Percentiles rank a stretch among this genome's conserved stretches.
phyloP scores from a whole-genome alignment of 768 basidiomycete genomes.

The Suillus brevipes region DNA sequence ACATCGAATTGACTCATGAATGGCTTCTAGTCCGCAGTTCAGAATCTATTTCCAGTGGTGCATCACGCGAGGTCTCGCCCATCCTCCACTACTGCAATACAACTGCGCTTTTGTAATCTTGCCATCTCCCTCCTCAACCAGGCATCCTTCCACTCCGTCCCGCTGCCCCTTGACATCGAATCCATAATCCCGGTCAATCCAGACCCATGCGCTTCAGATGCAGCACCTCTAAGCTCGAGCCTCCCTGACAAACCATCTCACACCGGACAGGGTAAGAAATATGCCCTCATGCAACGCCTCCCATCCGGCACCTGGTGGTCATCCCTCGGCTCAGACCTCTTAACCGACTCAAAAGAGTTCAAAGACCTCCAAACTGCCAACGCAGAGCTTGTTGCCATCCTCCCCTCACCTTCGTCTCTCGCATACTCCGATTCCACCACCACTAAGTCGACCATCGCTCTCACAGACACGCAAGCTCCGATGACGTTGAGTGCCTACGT shows the following conservation, averaged over 20 bases:
- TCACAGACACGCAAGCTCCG: constrained; percentile 14
- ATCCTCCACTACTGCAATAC: constrained; percentile 64
- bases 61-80: constrained; percentile 63
- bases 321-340: constrained; percentile 55
- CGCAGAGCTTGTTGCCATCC: constrained; percentile 73
- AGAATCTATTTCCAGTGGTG: constrained; percentile 67
- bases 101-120: constrained; percentile 72
- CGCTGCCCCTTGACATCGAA: constrained; percentile 47
- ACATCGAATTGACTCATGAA: constrained; percentile 12
- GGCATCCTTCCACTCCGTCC: constrained; percentile 50
- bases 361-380: constrained; percentile 60
- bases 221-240: constrained; percentile 17
- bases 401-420: constrained; percentile 55
- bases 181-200: constrained; percentile 39
- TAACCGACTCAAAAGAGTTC: constrained; percentile 39
- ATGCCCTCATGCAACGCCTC: constrained; percentile 78
- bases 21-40: constrained; percentile 54
- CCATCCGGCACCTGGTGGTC: constrained; percentile 81
- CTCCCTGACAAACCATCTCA: constrained; percentile 31
- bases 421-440: constrained; percentile 31
- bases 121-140: constrained; percentile 74
- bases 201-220: constrained; percentile 20
- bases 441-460: constrained; percentile 13
- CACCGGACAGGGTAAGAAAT: constrained; percentile 44
- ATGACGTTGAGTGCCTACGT: constrained; percentile 63